These are phyloP conservation scores for Colletotrichum camelliae DNA, from an alignment of 2,329 filamentous ascomycete genomes.

Conservation along the genomic window DNA sequence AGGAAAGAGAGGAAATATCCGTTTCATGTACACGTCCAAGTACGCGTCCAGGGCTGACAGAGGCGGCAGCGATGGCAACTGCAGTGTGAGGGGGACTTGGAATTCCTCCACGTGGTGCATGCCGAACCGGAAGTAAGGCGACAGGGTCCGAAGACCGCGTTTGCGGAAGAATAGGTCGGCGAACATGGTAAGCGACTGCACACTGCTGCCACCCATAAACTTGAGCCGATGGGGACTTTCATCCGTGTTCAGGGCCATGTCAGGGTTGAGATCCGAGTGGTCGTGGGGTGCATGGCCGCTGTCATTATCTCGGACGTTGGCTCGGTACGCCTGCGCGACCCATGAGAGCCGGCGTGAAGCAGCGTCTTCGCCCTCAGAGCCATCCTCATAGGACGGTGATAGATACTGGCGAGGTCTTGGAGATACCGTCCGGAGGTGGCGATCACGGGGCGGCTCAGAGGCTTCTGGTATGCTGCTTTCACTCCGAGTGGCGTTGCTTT, in stretches of 20 bases:
- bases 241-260: slow-evolving; percentile 28
- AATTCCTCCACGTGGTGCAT: slow-evolving; percentile 29
- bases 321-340: slow-evolving; percentile 5
- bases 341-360: neutral
- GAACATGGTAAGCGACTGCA: slow-evolving; percentile 28
- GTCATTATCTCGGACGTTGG: neutral
- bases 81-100: slow-evolving; percentile 16
- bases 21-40: slow-evolving; percentile 23
- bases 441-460: neutral
- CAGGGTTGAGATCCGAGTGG: slow-evolving; percentile 20
- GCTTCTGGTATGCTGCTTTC: neutral
- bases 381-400: neutral
- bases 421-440: neutral
- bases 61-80: slow-evolving; percentile 20
- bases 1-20: slow-evolving; percentile 26
- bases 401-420: neutral
- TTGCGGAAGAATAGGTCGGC: slow-evolving; percentile 27
- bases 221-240: slow-evolving; percentile 24
- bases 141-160: slow-evolving; percentile 22
- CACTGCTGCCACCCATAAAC: slow-evolving; percentile 26
- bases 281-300: neutral
- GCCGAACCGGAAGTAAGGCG: slow-evolving; percentile 25
- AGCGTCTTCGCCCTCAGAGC: neutral
- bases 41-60: neutral
- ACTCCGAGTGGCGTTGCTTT: slow-evolving; percentile 9